Evolutionary conservation across 2,329 filamentous ascomycete genomes (phyloP).

Genomic region (Byssochlamys sp.): DNA sequence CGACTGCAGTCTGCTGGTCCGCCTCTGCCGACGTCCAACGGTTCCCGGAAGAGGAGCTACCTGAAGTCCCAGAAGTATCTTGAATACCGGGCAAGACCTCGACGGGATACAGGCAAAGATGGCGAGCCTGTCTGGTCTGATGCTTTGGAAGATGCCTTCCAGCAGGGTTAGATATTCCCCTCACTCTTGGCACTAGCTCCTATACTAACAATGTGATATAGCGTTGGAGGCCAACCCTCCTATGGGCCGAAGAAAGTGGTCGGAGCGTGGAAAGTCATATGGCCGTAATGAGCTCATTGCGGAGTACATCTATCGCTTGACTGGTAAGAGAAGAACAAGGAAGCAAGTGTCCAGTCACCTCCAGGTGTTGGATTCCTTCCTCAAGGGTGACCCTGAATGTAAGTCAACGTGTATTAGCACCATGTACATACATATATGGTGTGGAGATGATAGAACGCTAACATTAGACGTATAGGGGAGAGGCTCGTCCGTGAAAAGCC

Average conservation of each 20-base stretch:
- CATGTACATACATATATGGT: not conserved
- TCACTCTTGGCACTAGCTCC: not conserved
- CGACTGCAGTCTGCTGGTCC: conserved; percentile 26
- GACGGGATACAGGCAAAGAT: conserved; percentile 35
- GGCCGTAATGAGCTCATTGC: conserved; percentile 55
- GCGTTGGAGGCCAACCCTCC: conserved; percentile 47
- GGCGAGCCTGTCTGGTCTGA: conserved; percentile 39
- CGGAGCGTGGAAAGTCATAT: conserved; percentile 43
- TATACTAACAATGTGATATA: conserved; percentile 15
- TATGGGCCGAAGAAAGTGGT: conserved; percentile 49
- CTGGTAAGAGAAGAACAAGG: conserved; percentile 43
- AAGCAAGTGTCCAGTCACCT: conserved; percentile 58
- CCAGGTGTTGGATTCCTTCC: conserved; percentile 50
- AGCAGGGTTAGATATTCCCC: conserved; percentile 30
- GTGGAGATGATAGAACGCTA: not conserved
- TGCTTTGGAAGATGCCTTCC: conserved; percentile 39
- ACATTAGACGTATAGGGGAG: conserved; percentile 20
- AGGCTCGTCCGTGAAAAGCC: conserved; percentile 29
- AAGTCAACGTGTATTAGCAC: conserved; percentile 16
- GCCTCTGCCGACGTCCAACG: conserved; percentile 2
- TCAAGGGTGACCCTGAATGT: conserved; percentile 46
- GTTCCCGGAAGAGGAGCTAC: conserved; percentile 20
- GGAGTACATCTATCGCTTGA: conserved; percentile 47
- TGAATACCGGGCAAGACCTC: conserved; percentile 34
- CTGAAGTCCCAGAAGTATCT: conserved; percentile 36